phyloP scores from a whole-genome alignment of 2,329 filamentous ascomycete species.

The Ophiocordyceps robertsii region DNA sequence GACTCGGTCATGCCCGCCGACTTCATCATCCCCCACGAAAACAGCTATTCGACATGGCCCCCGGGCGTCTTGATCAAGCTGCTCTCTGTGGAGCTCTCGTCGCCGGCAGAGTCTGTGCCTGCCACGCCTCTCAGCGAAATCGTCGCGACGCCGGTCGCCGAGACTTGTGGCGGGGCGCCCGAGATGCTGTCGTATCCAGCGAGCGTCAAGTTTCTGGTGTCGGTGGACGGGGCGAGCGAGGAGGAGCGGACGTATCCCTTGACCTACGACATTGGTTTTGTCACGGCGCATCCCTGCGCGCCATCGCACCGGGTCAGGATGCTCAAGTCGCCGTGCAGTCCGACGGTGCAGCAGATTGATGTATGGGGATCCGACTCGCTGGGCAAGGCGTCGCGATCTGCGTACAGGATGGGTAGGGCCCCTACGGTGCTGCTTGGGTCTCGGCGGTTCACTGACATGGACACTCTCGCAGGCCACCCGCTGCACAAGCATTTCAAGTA shows the following conservation, averaged over 20 bases:
- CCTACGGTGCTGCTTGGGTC: background rate
- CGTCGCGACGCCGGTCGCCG: conserved; percentile 23
- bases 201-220: conserved; percentile 20
- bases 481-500: conserved; percentile 51
- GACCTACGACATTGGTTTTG: conserved; percentile 47
- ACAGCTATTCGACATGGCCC: conserved; percentile 32
- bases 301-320: conserved; percentile 43
- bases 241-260: conserved; percentile 32
- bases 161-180: conserved; percentile 15
- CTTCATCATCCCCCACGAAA: conserved; percentile 48
- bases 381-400: conserved; percentile 30
- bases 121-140: conserved; percentile 30
- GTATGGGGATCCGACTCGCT: conserved; percentile 30
- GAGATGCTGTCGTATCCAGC: conserved; percentile 21
- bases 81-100: conserved; percentile 34
- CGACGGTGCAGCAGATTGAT: conserved; percentile 44
- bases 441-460: background rate
- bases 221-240: conserved; percentile 23
- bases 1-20: conserved; percentile 43
- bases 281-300: conserved; percentile 52
- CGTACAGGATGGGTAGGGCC: conserved; percentile 31
- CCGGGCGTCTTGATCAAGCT: conserved; percentile 36
- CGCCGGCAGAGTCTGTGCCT: conserved; percentile 28
- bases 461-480: conserved; percentile 37
- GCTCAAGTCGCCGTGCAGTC: conserved; percentile 44